A percentile compares a stretch with the other conserved stretches of the same genome.
Conservation (phyloP, 495 filamentous ascomycete species). For the Xylaria flabelliformis region DNA sequence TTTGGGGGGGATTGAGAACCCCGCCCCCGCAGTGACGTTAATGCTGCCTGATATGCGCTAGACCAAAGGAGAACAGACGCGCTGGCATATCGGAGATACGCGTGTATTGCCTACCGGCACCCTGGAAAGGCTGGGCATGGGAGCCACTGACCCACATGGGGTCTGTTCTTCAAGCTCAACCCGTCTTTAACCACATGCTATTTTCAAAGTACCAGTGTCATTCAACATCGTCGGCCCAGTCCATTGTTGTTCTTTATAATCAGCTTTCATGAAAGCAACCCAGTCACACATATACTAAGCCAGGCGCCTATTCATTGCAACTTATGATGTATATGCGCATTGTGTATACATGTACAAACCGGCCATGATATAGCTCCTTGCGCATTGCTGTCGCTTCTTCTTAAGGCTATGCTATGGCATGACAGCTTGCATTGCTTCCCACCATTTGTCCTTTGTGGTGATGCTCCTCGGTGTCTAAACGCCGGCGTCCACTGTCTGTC, state of each 20-base stretch:
- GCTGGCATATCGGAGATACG: not conserved
- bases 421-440: not conserved
- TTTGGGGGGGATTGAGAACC: slow-evolving; percentile 8
- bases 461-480: slow-evolving; percentile 19
- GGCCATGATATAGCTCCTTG: not conserved
- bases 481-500: not conserved
- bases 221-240: not conserved
- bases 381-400: not conserved
- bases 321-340: not conserved
- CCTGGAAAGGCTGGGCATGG: no score
- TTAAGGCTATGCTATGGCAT: not conserved
- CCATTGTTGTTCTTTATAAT: not conserved
- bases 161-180: not conserved
- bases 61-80: not conserved
- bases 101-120: not conserved
- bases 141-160: slow-evolving; percentile 1
- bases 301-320: not conserved
- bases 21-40: slow-evolving; percentile 29
- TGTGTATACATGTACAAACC: not conserved
- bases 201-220: not conserved
- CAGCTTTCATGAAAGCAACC: not conserved
- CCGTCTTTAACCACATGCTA: not conserved
- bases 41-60: not conserved
- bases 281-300: not conserved
- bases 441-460: not conserved